Evolutionary conservation across 306 rosid genomes (phyloP).

Genomic region (Mucuna pruriens): DNA sequence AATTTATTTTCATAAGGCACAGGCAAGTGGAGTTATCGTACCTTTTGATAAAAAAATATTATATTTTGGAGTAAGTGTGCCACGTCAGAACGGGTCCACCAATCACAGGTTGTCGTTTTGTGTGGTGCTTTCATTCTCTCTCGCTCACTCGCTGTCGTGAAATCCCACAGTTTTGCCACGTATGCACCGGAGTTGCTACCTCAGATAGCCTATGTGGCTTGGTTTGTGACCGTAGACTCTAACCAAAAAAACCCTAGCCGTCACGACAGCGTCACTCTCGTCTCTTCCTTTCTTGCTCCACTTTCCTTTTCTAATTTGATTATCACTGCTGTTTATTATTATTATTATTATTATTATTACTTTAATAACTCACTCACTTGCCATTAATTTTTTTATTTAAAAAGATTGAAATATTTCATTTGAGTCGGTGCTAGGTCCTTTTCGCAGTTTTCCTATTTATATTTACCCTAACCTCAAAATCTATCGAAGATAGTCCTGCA

Average conservation of each 20-base stretch:
- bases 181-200: conserved; percentile 38
- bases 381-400: not conserved
- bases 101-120: conserved; percentile 55
- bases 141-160: conserved; percentile 46
- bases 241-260: conserved; percentile 44
- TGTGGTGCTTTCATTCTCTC: conserved; percentile 36
- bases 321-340: not conserved
- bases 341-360: not conserved
- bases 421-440: not conserved
- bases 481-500: not conserved
- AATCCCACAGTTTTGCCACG: conserved; percentile 44
- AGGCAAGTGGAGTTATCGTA: conserved; percentile 33
- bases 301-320: conserved; percentile 9
- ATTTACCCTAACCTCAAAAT: not conserved
- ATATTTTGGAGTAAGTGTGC: conserved; percentile 45
- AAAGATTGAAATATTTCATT: not conserved
- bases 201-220: conserved; percentile 51
- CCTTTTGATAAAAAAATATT: not conserved
- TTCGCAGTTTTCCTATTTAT: not conserved
- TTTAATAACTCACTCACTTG: not conserved
- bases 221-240: conserved; percentile 22
- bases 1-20: conserved; percentile 27
- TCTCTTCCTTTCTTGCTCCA: not conserved
- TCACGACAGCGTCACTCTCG: conserved; percentile 21
- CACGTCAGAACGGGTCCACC: conserved; percentile 56